Evolutionary conservation across 306 rosid genomes (phyloP).

Genomic region (Citrullus amarus): DNA sequence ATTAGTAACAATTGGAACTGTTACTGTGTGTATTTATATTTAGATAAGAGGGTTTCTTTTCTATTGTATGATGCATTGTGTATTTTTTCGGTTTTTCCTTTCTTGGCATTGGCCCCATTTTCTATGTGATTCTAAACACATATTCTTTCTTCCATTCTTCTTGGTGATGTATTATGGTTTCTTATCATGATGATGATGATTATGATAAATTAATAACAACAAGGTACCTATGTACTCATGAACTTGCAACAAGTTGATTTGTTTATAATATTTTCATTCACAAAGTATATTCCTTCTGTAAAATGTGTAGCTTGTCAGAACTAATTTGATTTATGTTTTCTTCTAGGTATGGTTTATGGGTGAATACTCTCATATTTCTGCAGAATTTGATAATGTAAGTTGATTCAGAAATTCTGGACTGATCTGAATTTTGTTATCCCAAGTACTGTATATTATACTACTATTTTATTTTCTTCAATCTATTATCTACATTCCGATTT

Average conservation of each 20-base stretch:
- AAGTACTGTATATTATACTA: background rate
- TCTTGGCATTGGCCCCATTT: background rate
- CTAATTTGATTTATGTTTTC: conserved; percentile 14
- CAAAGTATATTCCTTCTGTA: background rate
- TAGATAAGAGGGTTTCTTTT: too few species aligned
- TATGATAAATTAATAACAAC: background rate
- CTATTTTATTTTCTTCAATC: background rate
- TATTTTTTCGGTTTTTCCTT: background rate
- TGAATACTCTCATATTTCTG: conserved; percentile 68
- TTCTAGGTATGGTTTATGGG: conserved; percentile 98
- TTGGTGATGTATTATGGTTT: background rate
- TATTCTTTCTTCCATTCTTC: background rate
- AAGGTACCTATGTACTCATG: background rate
- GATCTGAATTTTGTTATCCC: conserved; percentile 7
- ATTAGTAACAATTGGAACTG: background rate
- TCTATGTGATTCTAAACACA: background rate
- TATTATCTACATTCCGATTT: background rate
- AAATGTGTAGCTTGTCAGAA: background rate
- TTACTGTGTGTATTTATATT: background rate
- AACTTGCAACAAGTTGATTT: background rate
- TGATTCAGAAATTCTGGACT: conserved; percentile 13
- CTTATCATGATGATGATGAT: background rate
- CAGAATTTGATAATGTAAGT: conserved; percentile 80
- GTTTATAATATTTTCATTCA: background rate
- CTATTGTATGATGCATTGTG: too few species aligned